Evolutionary conservation across 2,329 filamentous ascomycete genomes (phyloP).

Genomic region (Ophiostoma himal-ulmi): DNA sequence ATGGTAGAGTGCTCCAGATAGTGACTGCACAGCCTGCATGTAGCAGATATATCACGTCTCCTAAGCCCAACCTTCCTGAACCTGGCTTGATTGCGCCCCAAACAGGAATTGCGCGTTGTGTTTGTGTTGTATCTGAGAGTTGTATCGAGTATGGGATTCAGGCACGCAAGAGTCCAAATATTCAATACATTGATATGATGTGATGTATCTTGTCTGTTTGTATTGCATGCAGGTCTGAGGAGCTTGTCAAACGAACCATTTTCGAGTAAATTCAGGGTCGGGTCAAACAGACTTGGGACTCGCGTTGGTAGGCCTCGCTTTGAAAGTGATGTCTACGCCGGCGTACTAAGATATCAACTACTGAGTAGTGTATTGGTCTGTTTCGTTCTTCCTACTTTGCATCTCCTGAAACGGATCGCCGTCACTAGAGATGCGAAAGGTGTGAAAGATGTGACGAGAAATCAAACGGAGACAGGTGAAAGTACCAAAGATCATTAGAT

Average conservation of each 20-base stretch:
- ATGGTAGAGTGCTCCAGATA: no score
- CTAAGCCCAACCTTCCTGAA: not conserved
- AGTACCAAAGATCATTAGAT: not conserved
- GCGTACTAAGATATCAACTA: not conserved
- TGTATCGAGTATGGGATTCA: not conserved
- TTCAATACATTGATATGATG: not conserved
- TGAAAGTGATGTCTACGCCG: no score
- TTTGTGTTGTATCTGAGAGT: not conserved
- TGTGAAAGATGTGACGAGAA: not conserved
- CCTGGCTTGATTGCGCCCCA: not conserved
- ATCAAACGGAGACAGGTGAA: no score
- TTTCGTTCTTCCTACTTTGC: not conserved
- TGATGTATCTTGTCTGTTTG: no score
- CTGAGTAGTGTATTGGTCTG: not conserved
- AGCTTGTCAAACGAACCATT: not conserved
- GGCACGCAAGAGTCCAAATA: not conserved
- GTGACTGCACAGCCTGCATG: not conserved
- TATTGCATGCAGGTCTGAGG: no score
- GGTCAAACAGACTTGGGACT: not conserved
- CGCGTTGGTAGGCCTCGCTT: no score
- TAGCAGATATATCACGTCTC: not conserved
- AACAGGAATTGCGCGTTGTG: not conserved
- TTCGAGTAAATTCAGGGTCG: not conserved
- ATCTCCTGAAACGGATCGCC: not conserved
- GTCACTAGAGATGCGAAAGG: not conserved